Conservation (phyloP, 2,329 filamentous ascomycete species). For the Talaromyces amestolkiae region DNA sequence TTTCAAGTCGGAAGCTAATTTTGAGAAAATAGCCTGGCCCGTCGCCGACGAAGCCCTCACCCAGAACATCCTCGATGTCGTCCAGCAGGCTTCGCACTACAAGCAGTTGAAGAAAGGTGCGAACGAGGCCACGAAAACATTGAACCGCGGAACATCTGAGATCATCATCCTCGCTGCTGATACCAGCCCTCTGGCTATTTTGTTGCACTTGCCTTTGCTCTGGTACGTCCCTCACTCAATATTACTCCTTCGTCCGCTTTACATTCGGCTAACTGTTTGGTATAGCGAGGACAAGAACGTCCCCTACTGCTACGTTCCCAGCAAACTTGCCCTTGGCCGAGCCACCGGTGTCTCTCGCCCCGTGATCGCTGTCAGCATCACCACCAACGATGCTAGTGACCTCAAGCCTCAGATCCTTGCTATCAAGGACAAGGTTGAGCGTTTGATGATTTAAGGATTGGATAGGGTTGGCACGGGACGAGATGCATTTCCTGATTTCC, state of each 20-base stretch:
- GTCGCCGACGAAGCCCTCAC: constrained; percentile 70
- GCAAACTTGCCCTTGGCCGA: constrained; percentile 78
- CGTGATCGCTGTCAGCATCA: constrained; percentile 85
- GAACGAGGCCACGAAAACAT: constrained; percentile 82
- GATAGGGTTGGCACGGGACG: neutral
- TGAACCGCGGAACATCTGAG: constrained; percentile 88
- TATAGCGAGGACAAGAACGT: constrained; percentile 67
- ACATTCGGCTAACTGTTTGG: neutral
- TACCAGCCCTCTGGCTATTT: constrained; percentile 79
- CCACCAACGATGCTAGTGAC: constrained; percentile 86
- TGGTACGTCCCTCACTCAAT: neutral
- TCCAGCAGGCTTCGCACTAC: constrained; percentile 64
- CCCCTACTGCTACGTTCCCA: constrained; percentile 69
- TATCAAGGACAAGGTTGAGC: constrained; percentile 93
- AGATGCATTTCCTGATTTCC: neutral
- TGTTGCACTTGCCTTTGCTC: constrained; percentile 84
- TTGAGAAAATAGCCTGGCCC: constrained; percentile 58
- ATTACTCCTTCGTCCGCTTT: too few species aligned
- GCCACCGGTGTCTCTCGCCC: constrained; percentile 85
- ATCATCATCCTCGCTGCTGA: constrained; percentile 83
- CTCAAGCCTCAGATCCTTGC: constrained; percentile 81
- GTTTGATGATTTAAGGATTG: constrained; percentile 75
- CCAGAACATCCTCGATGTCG: constrained; percentile 77
- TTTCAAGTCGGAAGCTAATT: neutral
- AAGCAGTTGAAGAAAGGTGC: constrained; percentile 85